Conservation (phyloP, 495 filamentous ascomycete genomes). For the Aspergillus steynii region DNA sequence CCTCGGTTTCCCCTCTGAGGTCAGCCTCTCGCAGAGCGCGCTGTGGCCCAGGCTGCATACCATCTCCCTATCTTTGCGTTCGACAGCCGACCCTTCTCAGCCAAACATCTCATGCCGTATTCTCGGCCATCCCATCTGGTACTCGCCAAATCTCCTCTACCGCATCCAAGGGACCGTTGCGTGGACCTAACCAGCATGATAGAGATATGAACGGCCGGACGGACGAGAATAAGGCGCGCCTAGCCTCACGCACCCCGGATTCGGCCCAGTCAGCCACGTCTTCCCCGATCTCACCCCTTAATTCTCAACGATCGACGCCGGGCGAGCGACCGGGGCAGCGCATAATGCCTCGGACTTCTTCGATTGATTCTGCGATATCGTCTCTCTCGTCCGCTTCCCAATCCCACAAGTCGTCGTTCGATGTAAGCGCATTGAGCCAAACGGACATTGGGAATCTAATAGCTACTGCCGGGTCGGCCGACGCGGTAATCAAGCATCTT, state of each 20-base stretch:
- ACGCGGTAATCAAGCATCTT: conserved; percentile 84
- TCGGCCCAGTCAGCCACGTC: conserved; percentile 36
- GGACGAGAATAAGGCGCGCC: conserved; percentile 23
- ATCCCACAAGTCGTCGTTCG: conserved; percentile 64
- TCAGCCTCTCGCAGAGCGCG: conserved; percentile 32
- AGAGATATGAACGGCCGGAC: conserved; percentile 22
- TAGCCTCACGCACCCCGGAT: conserved; percentile 28
- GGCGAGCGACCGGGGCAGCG: conserved; percentile 42
- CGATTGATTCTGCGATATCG: conserved; percentile 93
- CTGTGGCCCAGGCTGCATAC: conserved; percentile 22
- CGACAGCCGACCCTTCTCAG: conserved; percentile 24
- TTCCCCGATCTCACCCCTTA: conserved; percentile 31
- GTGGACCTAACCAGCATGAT: conserved; percentile 19
- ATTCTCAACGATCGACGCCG: conserved; percentile 31
- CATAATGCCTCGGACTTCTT: conserved; percentile 74
- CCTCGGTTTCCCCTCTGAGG: conserved; percentile 24
- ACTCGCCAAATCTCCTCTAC: conserved; percentile 19
- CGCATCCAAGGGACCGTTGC: conserved; percentile 12
- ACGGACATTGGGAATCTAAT: conserved; percentile 74
- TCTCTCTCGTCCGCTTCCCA: conserved; percentile 72
- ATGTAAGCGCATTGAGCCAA: conserved; percentile 47
- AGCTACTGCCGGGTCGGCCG: conserved; percentile 81
- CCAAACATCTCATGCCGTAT: conserved; percentile 35
- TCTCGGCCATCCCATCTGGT: conserved; percentile 31
- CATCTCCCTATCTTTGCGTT: conserved; percentile 15